phyloP scores from a whole-genome alignment of 768 basidiomycete species.

The Suillus ampliporus region DNA sequence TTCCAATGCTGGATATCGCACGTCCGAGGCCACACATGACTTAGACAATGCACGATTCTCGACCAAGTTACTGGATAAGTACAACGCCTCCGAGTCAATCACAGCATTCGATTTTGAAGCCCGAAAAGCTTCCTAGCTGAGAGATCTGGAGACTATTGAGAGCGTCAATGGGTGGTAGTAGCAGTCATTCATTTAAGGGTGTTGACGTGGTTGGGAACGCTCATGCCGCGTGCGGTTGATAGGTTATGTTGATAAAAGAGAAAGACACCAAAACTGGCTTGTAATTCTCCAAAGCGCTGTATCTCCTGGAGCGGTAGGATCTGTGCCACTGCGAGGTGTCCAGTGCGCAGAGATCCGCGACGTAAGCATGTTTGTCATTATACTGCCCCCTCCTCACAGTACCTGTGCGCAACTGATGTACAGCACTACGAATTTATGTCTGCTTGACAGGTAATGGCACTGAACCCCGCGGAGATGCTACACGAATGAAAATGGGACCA shows the following conservation, averaged over 20 bases:
- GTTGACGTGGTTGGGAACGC: slow-evolving; percentile 7
- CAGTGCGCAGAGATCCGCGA: neutral
- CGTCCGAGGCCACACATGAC: neutral
- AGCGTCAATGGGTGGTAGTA: neutral
- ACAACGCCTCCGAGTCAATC: neutral
- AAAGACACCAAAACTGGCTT: neutral
- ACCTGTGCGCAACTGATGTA: neutral
- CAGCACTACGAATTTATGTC: neutral
- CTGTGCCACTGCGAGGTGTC: neutral
- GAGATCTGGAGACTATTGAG: neutral
- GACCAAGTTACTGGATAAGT: neutral
- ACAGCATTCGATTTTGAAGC: neutral
- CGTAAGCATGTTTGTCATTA: neutral
- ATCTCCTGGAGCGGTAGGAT: neutral
- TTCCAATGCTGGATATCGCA: neutral
- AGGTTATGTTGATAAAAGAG: neutral
- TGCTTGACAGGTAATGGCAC: neutral
- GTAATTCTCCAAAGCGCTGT: neutral
- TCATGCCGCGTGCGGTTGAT: slow-evolving; percentile 6
- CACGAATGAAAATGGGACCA: neutral
- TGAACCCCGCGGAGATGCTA: neutral
- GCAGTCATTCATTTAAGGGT: slow-evolving; percentile 2
- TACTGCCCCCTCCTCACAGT: neutral
- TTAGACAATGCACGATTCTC: neutral
- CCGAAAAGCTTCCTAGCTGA: neutral